Evolutionary conservation across 306 rosid species (phyloP).

Genomic region (Cercis canadensis): DNA sequence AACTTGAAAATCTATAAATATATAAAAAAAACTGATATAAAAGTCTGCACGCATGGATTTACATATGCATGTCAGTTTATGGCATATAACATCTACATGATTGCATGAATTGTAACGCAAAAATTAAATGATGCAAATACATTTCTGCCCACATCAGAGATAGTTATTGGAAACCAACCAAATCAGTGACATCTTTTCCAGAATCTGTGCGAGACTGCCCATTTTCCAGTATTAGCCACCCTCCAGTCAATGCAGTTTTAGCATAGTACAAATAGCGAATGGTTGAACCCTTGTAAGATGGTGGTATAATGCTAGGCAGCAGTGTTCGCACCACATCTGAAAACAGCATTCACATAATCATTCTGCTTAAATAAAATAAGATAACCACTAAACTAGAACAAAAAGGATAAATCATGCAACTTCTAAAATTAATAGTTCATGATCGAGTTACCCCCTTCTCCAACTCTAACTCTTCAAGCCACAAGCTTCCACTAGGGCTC

Average conservation of each 20-base stretch:
- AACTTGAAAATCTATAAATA: conserved; percentile 27
- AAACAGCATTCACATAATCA: conserved; percentile 34
- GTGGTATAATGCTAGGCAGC: conserved; percentile 80
- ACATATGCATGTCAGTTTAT: not conserved
- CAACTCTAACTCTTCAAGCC: not conserved
- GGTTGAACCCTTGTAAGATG: conserved; percentile 94
- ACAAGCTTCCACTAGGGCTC: conserved; percentile 4
- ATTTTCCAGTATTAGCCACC: conserved; percentile 82
- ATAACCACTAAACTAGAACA: not conserved
- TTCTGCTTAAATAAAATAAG: conserved; percentile 9
- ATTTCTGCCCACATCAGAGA: conserved; percentile 34
- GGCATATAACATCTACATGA: no score
- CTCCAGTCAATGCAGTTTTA: conserved; percentile 70
- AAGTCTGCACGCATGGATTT: not conserved
- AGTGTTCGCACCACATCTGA: conserved; percentile 73
- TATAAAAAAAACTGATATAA: conserved; percentile 11
- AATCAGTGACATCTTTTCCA: conserved; percentile 58
- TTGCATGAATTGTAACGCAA: not conserved
- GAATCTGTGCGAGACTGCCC: conserved; percentile 77
- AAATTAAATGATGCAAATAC: conserved; percentile 10
- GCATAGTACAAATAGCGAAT: conserved; percentile 89
- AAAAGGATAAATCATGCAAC: not conserved
- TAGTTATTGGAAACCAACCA: conserved; percentile 73
- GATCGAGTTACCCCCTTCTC: not conserved
- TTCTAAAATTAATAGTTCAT: conserved; percentile 15